Evolutionary conservation across 176 grass and related monocot genomes (phyloP).

Genomic region (Carex scoparia): DNA sequence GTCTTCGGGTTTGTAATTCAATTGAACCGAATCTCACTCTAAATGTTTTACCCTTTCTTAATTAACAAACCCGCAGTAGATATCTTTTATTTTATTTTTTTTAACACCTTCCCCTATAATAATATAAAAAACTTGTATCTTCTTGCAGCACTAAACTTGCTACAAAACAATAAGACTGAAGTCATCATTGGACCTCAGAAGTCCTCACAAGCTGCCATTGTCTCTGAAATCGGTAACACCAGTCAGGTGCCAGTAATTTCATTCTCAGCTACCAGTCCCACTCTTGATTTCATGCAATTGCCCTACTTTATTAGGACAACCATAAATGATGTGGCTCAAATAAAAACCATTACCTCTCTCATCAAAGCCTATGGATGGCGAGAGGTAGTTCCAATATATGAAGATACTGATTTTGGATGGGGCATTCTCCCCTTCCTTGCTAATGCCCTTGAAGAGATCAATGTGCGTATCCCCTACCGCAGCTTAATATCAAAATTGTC

Average conservation of each 20-base stretch:
- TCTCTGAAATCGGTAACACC: constrained; percentile 24
- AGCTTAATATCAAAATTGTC: neutral
- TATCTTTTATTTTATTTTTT: too few species aligned
- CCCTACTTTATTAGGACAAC: constrained; percentile 29
- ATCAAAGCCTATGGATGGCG: constrained; percentile 30
- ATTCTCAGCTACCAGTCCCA: constrained; percentile 26
- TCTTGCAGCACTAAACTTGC: constrained; percentile 30
- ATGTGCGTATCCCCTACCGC: too few species aligned
- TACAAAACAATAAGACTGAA: constrained; percentile 27
- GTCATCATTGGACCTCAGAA: constrained; percentile 41
- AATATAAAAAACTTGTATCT: too few species aligned
- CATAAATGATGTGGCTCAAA: neutral
- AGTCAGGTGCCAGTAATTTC: constrained; percentile 39
- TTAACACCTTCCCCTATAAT: too few species aligned
- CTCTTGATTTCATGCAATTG: neutral
- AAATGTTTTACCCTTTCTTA: neutral
- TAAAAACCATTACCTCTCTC: constrained; percentile 25
- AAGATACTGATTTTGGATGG: constrained; percentile 31
- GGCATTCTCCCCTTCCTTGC: constrained; percentile 24
- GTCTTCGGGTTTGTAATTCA: too few species aligned
- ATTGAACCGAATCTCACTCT: too few species aligned
- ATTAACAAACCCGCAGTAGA: neutral
- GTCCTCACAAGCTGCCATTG: constrained; percentile 22
- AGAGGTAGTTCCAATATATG: constrained; percentile 26
- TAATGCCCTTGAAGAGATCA: neutral